A percentile compares a stretch with the other conserved stretches of the same genome.
Conservation (phyloP, 345 rosid species). For the Salix koriyanagi region DNA sequence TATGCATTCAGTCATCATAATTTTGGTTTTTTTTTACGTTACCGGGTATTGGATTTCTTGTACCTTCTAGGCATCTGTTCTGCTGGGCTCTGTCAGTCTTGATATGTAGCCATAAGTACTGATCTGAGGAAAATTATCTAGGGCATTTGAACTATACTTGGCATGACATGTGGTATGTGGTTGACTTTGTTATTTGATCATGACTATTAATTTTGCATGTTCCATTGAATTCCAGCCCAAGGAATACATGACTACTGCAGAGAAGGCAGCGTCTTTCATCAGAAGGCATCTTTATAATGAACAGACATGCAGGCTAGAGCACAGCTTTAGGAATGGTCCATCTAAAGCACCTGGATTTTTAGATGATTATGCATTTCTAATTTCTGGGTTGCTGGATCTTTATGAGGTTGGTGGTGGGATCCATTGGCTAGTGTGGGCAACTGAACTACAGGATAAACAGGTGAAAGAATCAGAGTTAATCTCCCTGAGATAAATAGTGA, state of each 20-base stretch:
- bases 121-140: background rate
- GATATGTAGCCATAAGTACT: background rate
- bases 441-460: conserved; percentile 74
- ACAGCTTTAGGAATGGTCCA: conserved; percentile 81
- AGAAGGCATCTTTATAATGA: conserved; percentile 60
- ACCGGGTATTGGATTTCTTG: background rate
- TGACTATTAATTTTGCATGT: background rate
- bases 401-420: conserved; percentile 67
- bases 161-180: background rate
- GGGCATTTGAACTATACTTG: background rate
- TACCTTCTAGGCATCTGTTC: background rate
- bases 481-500: background rate
- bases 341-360: conserved; percentile 90
- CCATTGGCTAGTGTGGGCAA: conserved; percentile 76
- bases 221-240: conserved; percentile 50
- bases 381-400: conserved; percentile 76
- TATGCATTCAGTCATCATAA: background rate
- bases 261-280: conserved; percentile 74
- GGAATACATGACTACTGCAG: conserved; percentile 76
- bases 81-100: background rate
- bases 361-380: conserved; percentile 91
- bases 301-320: conserved; percentile 59
- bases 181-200: background rate
- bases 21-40: background rate
- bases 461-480: conserved; percentile 25